Conservation (phyloP, 1,284 basidiomycete species). For the Apiotrichum akiyoshidainum region DNA sequence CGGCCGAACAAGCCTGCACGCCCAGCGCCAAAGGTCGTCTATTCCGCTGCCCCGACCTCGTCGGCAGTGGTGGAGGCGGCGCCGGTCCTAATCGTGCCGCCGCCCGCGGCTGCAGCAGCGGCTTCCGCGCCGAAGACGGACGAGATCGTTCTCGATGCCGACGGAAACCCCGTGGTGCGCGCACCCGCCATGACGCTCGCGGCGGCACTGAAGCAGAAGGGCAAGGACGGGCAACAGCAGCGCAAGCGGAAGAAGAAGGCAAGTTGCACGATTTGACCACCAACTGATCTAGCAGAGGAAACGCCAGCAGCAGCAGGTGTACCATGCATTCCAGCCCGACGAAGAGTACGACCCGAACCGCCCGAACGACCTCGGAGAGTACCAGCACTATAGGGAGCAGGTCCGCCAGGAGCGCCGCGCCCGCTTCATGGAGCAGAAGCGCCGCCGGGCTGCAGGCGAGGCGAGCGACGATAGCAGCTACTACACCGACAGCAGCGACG, state of each 20-base stretch:
- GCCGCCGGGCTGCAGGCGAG: constrained; percentile 29
- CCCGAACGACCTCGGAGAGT: constrained; percentile 50
- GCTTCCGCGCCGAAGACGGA: background rate
- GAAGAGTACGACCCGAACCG: constrained; percentile 49
- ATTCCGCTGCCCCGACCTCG: constrained; percentile 13
- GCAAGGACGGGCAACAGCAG: constrained; percentile 23
- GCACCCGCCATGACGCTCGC: constrained; percentile 47
- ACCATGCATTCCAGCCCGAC: constrained; percentile 45
- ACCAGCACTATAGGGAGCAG: constrained; percentile 43
- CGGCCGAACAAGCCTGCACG: constrained; percentile 11
- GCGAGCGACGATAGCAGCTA: constrained; percentile 40
- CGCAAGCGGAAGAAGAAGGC: constrained; percentile 44
- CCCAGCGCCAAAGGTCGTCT: constrained; percentile 13
- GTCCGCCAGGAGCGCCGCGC: constrained; percentile 36
- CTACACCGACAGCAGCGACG: constrained; percentile 46
- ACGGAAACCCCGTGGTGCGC: constrained; percentile 3
- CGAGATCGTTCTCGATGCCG: background rate
- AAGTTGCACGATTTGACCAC: background rate
- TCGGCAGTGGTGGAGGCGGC: constrained; percentile 8
- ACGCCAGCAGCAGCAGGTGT: constrained; percentile 19
- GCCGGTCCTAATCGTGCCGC: constrained; percentile 8
- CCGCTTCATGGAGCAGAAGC: constrained; percentile 7
- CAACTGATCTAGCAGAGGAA: constrained; percentile 5
- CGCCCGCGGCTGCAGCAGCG: background rate
- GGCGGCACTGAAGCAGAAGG: constrained; percentile 23